A percentile compares a stretch with the other conserved stretches of the same genome.
Conservation (phyloP, 139 green algal genomes). For the Pycnococcus provasolii region DNA sequence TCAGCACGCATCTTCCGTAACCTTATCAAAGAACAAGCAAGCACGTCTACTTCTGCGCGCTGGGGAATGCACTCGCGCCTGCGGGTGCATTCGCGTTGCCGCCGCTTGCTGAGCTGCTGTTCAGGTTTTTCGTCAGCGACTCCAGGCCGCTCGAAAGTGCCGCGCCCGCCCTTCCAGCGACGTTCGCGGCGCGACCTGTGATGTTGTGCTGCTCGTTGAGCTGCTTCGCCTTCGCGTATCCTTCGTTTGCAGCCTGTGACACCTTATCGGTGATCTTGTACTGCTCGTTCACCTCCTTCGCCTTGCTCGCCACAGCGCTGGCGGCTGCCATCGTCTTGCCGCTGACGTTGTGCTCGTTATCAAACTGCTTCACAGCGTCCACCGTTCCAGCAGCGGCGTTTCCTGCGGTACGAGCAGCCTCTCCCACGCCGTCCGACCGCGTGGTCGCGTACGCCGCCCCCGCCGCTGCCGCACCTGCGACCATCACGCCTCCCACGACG, state of each 20-base stretch:
- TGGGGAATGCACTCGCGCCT: too few species aligned
- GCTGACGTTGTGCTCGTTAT: slow-evolving; percentile 10
- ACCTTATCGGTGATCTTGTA: background rate
- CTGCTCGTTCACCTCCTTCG: slow-evolving; percentile 7
- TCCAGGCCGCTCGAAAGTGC: background rate
- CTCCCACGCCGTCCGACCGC: background rate
- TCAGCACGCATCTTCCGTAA: too few species aligned
- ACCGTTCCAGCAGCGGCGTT: background rate
- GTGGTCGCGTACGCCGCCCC: slow-evolving; percentile 10
- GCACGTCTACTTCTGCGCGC: too few species aligned
- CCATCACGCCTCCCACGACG: background rate
- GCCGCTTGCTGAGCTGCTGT: too few species aligned
- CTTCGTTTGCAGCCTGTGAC: background rate
- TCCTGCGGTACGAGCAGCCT: background rate
- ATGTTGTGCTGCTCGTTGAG: background rate
- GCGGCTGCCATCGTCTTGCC: background rate
- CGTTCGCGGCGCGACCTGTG: background rate
- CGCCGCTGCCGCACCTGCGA: background rate
- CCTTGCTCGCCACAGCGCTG: background rate
- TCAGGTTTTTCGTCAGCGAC: too few species aligned
- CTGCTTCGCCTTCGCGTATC: background rate
- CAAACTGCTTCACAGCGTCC: background rate
- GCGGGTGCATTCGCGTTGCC: too few species aligned
- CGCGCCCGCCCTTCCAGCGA: too few species aligned
- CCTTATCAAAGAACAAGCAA: too few species aligned